Percentiles rank a stretch among this genome's conserved stretches.
Conservation (phyloP, 345 rosid genomes). For the Firmiana major region DNA sequence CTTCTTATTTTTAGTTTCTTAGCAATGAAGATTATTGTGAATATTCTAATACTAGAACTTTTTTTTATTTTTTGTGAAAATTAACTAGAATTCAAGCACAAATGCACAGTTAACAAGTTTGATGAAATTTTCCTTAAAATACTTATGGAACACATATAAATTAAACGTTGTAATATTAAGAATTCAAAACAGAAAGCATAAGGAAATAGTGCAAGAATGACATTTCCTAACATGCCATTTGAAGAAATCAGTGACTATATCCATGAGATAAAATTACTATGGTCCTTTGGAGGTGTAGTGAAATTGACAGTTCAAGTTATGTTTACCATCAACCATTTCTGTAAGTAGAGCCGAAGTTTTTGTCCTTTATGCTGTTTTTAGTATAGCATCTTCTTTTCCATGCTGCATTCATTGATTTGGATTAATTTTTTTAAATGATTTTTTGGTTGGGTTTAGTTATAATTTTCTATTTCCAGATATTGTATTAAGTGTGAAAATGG, state of each 20-base stretch:
- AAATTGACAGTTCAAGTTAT: not conserved
- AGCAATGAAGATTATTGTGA: not conserved
- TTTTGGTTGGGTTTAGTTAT: no score
- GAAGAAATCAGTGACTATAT: not conserved
- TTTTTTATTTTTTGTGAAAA: not conserved
- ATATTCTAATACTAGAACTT: not conserved
- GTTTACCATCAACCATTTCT: conserved; percentile 5
- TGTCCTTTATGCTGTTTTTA: conserved; percentile 10
- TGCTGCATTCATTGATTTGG: conserved; percentile 13
- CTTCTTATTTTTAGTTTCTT: not conserved
- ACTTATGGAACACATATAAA: not conserved
- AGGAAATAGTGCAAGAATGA: not conserved
- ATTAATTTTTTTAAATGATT: no score
- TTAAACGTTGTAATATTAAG: not conserved
- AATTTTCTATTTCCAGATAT: no score
- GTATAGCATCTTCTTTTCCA: conserved; percentile 5
- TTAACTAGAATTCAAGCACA: not conserved
- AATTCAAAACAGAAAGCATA: not conserved
- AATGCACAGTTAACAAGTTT: not conserved
- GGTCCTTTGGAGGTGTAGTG: not conserved
- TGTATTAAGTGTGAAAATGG: no score
- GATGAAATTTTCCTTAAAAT: not conserved
- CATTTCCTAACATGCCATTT: not conserved
- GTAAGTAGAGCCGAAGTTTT: conserved; percentile 12
- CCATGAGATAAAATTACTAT: not conserved